Percentiles rank a stretch among this genome's conserved stretches.
Evolutionary conservation across 257 asterid species (phyloP).

Genomic region (Solanum pinnatisectum): DNA sequence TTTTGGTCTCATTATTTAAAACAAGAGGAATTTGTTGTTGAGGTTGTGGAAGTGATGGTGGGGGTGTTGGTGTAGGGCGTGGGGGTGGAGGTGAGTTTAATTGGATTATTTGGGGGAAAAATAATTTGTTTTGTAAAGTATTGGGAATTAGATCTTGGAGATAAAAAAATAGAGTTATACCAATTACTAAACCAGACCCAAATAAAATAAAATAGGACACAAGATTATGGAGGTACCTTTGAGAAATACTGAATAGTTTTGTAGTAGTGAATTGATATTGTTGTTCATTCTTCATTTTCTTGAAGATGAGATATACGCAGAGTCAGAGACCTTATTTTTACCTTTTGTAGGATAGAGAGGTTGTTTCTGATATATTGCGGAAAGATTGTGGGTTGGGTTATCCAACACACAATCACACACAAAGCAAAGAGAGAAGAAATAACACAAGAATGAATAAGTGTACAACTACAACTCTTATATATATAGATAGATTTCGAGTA

Average conservation of each 20-base stretch:
- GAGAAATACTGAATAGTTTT: constrained; percentile 11
- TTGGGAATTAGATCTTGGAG: constrained; percentile 21
- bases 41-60: neutral
- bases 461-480: neutral
- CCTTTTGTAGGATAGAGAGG: neutral
- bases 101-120: neutral
- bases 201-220: constrained; percentile 40
- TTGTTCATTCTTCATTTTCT: constrained; percentile 12
- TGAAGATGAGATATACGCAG: neutral
- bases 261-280: neutral
- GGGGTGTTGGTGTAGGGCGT: neutral
- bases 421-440: neutral
- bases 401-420: neutral
- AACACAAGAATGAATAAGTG: neutral
- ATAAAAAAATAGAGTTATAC: constrained; percentile 36
- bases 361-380: neutral
- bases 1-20: neutral
- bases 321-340: neutral
- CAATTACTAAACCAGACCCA: constrained; percentile 58
- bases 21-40: neutral
- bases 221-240: constrained; percentile 29
- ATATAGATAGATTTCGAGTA: neutral
- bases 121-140: neutral
- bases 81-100: neutral
- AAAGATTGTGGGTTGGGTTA: neutral